These are phyloP conservation scores for Fusarium miscanthi DNA, from an alignment of 2,329 filamentous ascomycete species.

Conservation along the genomic window DNA sequence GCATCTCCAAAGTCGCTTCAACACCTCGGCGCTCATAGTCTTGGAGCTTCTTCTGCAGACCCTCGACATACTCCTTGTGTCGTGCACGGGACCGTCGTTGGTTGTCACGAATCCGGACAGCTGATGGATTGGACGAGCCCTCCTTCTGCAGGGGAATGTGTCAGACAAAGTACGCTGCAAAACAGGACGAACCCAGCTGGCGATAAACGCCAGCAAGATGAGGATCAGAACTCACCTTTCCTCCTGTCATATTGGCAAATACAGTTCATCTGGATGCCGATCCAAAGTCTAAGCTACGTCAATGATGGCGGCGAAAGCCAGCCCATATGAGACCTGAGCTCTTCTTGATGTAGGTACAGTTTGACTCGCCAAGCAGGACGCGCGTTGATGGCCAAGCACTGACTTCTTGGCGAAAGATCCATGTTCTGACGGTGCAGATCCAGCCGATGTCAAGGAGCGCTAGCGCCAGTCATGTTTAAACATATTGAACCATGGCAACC, in stretches of 20 bases:
- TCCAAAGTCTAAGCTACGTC: constrained; percentile 39
- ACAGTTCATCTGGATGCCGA: constrained; percentile 38
- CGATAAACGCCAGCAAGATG: constrained; percentile 12
- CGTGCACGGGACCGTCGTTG: constrained; percentile 65
- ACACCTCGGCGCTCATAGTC: constrained; percentile 61
- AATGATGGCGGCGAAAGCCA: constrained; percentile 37
- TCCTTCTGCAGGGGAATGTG: constrained; percentile 41
- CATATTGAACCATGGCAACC: constrained; percentile 43
- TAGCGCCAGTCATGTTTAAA: constrained; percentile 45
- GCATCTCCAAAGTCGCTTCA: constrained; percentile 64
- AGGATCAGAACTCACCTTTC: constrained; percentile 44
- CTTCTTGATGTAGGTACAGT: constrained; percentile 45
- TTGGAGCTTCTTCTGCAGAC: constrained; percentile 58
- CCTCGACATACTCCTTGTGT: constrained; percentile 61
- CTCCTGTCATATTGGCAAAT: constrained; percentile 43
- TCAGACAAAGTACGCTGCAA: constrained; percentile 29
- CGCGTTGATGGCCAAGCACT: constrained; percentile 47
- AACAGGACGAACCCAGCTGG: constrained; percentile 8
- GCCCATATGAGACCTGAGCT: constrained; percentile 41
- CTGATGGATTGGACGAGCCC: constrained; percentile 48
- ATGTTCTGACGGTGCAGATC: constrained; percentile 47
- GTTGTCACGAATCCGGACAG: constrained; percentile 60
- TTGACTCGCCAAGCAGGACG: constrained; percentile 46
- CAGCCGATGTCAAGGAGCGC: constrained; percentile 41
- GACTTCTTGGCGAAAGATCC: constrained; percentile 45